Evolutionary conservation across 139 green algal genomes (phyloP), one percentile per base, ranked within the genome.

Genomic region (Limnomonas spitsbergensis): DNA sequence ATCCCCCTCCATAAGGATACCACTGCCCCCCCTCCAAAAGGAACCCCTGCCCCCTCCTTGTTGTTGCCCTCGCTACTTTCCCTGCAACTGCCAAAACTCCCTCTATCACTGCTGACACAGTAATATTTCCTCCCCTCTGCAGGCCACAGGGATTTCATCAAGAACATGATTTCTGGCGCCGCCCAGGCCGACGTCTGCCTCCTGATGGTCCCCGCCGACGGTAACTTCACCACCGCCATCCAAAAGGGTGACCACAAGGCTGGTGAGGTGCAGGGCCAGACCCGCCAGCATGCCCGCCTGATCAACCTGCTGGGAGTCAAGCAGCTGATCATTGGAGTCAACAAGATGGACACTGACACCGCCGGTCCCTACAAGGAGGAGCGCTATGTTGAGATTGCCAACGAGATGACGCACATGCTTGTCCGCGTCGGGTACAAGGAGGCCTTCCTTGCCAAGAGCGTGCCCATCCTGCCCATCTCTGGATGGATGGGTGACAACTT

Each of bases 141-240:
- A 92, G 93, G 95, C 80, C 95, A 98, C 88, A 85, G 96, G 56
- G 96, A 99, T 87, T 99, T 99, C 91, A 99, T 99, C 89, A 99
- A 99, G 95, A 99, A 99, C 92, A 99, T 99, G 96, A 99, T 99
- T 88, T 97, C 96, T 73, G 96, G 95, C 79, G 93, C 95, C 80
- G 89, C 89, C 78, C 95, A 98, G 93, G 95, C 94, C 73, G 92
- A 96, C 81, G 90, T 96, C 86, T 90, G 92, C 90, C 77, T 97
- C 82, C 91, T 97, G 39, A 95, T 97, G 85, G 88, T 91, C 79
- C 85, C 91, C 86, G 89, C 90, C 81, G 74, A 98, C 78, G 91
- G 94, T 92, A 96, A 96, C 93, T 98, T 98, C 88, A 96, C 93
- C 89, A 96, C 94, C 78, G 94, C 92, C 82, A 98, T 98, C 89